A percentile compares a stretch with the other conserved stretches of the same genome.
These are phyloP conservation scores for Xylaria sp. DNA, from an alignment of 2,329 filamentous ascomycete species.

Conservation along the genomic window DNA sequence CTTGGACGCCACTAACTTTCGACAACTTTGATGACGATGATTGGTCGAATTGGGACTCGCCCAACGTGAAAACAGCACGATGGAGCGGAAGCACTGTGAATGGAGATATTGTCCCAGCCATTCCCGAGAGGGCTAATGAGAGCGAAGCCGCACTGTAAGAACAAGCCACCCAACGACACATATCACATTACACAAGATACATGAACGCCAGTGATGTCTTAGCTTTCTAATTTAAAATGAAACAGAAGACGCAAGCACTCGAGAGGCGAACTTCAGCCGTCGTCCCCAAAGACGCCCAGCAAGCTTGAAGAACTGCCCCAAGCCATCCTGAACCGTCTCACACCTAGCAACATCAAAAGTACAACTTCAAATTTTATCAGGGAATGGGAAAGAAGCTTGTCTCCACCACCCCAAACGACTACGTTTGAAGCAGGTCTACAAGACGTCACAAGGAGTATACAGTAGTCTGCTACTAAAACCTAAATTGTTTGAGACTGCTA, in stretches of 20 bases:
- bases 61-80: slow-evolving; percentile 59
- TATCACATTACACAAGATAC: background rate
- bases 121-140: slow-evolving; percentile 56
- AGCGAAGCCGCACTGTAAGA: slow-evolving; percentile 56
- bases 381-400: slow-evolving; percentile 85
- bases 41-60: slow-evolving; percentile 69
- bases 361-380: slow-evolving; percentile 87
- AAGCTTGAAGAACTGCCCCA: slow-evolving; percentile 66
- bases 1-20: slow-evolving; percentile 63
- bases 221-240: slow-evolving; percentile 32
- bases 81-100: slow-evolving; percentile 68
- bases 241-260: slow-evolving; percentile 41
- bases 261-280: slow-evolving; percentile 34
- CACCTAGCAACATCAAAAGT: slow-evolving; percentile 77
- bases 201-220: background rate
- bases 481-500: background rate
- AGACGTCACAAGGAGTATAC: slow-evolving; percentile 18
- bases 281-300: slow-evolving; percentile 44
- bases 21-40: slow-evolving; percentile 65
- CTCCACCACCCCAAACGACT: slow-evolving; percentile 50
- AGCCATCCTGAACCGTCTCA: slow-evolving; percentile 72
- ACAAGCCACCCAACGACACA: slow-evolving; percentile 21
- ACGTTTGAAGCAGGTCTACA: slow-evolving; percentile 27
- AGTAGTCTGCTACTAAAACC: background rate
- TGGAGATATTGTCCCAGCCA: slow-evolving; percentile 51